Base-by-base conservation (phyloP, 2,329 filamentous ascomycete species). In the Exophiala spinifera region DNA sequence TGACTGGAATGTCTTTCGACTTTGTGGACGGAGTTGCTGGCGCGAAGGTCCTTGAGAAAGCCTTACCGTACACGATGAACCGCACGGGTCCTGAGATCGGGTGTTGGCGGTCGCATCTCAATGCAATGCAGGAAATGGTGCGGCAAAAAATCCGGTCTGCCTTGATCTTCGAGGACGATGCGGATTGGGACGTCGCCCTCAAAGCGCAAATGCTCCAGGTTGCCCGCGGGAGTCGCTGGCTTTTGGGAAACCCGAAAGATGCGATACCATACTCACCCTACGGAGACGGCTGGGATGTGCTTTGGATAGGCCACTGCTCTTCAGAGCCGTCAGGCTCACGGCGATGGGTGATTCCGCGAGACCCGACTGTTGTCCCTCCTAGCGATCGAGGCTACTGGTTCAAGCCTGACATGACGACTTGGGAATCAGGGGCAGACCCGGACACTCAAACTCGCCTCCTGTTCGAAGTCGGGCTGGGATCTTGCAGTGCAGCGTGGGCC, bases 131-230 rank as follows among this genome's bases (percentile, higher is more conserved):
- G 49, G 61, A 71, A 17, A 66, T 81, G 10, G 69, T 81, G 11
- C 66, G 73, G 13, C 65, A 72, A 11, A 72, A 74, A 31, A 58
- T 79, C 1, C 66, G 69, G 1, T 76, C 75, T 1, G 78, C 76
- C 0, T 66, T 82, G 2, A 77, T 82, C 31, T 62, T 83, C 19
- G 80, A 83, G 61, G 80, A 83, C 61, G 80, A 83, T 51, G 72
- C 74, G 23, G 80, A 83, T 65, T 83, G 80, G 80, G 80, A 83
- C 51, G 64, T 81, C 10, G 68, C 72, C 0, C 63, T 83, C 34
- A 76, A 76, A 28, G 46, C 65, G 0, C 80, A 83, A 61, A 71
- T 82, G 13, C 67, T 65, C 11, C 65, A 66, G 28, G 69, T 70
- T 17, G 69, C 67, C 2, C 58, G 61, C 19, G 65, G 61, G 0